Evolutionary conservation across 163 green algal genomes (phyloP), one percentile per base, ranked within the genome.

Genomic region (Scenedesmus sp.): DNA sequence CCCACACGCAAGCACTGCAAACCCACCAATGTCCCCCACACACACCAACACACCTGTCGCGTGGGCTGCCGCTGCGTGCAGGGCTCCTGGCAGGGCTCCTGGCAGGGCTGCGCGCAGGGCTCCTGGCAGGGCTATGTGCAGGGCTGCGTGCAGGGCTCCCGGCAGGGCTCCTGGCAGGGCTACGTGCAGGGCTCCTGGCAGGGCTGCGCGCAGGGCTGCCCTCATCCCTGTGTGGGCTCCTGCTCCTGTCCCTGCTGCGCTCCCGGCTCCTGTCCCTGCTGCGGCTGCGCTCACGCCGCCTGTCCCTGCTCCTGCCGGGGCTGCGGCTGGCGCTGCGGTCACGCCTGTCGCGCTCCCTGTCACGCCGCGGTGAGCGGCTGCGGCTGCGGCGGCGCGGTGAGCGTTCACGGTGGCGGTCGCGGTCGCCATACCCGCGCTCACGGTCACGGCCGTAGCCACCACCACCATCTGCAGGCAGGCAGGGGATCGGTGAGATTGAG

Each of bases 351-450:
- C 80, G 80, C 46, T 59, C 65, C 44, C 76, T 20, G 13, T 44
- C 22, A 13, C 90, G 59, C 15, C 86, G 81, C 16, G 91, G 87
- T 13, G 87, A 88, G 20, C 84, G 82, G 83, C 44, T 87, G 26
- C 78, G 37, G 15, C 91, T 87, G 82, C 86, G 56, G 4, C 73
- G 70, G 37, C 87, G 78, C 13, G 85, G 85, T 46, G 83, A 88
- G 35, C 86, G 51, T 44, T 87, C 33, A 15, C 86, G 49, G 61
- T 83, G 7, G 6, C 72, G 76, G 10, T 83, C 24, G 0, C 59
- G 56, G 37, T 68, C 56, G 13, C 83, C 7, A 18, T 87, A 30
- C 4, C 59, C 56, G 3, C n/a, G 49, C 16, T 65, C 73, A 42
- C 81, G 81, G 3, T 86, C 81, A 22, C 87, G 87, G 18, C 78